These are phyloP conservation scores for Vigna mungo DNA, from an alignment of 306 rosid genomes.

Conservation along the genomic window DNA sequence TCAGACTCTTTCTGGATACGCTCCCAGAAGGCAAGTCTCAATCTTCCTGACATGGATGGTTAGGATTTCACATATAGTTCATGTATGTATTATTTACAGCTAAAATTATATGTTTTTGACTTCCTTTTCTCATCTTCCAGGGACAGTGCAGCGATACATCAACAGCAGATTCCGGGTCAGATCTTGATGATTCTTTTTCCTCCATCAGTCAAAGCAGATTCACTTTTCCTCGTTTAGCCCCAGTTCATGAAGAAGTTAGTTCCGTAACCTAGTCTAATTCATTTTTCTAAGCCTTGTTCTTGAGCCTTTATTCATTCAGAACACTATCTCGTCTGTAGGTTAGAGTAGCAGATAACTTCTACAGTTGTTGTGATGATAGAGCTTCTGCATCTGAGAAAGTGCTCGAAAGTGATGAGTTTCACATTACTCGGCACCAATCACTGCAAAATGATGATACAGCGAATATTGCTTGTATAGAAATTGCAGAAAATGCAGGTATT, in stretches of 20 bases:
- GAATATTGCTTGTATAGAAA: conserved; percentile 42
- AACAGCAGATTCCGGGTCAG: conserved; percentile 67
- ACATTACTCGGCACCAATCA: conserved; percentile 40
- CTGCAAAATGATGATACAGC: conserved; percentile 35
- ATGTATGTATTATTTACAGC: background rate
- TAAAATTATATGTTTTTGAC: conserved; percentile 3
- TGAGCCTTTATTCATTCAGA: conserved; percentile 9
- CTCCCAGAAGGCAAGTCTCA: conserved; percentile 61
- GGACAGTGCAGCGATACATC: conserved; percentile 63
- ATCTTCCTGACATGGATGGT: conserved; percentile 17
- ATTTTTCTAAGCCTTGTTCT: background rate
- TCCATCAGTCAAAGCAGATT: conserved; percentile 54
- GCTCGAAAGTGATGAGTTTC: conserved; percentile 38
- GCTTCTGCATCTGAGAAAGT: conserved; percentile 45
- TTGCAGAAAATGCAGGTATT: conserved; percentile 70
- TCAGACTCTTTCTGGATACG: conserved; percentile 51
- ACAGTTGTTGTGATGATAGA: conserved; percentile 70
- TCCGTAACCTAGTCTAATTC: background rate
- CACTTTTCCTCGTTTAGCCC: conserved; percentile 57
- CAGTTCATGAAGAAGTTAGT: conserved; percentile 80
- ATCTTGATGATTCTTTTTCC: conserved; percentile 69
- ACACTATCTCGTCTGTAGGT: conserved; percentile 45
- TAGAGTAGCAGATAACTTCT: conserved; percentile 58
- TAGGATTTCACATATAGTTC: background rate
- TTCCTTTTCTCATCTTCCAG: conserved; percentile 48